Base-by-base conservation (phyloP, 768 basidiomycete species). In the Panaeolus papilionaceus region DNA sequence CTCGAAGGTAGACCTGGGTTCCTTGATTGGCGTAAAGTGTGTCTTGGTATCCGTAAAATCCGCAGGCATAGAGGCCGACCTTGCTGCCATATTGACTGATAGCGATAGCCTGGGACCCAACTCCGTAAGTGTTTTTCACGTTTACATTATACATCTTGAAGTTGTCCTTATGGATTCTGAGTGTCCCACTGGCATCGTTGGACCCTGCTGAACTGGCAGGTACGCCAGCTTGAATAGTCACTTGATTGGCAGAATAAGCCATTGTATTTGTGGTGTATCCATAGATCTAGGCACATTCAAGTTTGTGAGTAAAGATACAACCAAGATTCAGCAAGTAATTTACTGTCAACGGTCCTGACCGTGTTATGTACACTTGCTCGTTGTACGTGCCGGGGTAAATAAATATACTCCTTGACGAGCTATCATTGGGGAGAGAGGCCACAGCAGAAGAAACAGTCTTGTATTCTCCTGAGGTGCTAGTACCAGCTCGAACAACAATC, bases 81-180 rank as follows among this genome's bases (percentile, higher is more conserved):
- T 79, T 77, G 49, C 74, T 82, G 14, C 85, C 85, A 61, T 85
- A 85, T 63, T 85, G 82, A 71, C 83, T 84, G 67, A 86, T 71
- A 1, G 85, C 85, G 54, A 85, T 82, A 0, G 85, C 86, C 70
- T 86, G 85, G 2, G 77, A 75, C 0, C 83, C 84, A 4, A 71
- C 66, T 0, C 84, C 85, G 66, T 78, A 82, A 0, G 81, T 83
- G 66, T 86, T 86, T 67, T 79, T 80, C n/a, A 86, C 80, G 61
- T 86, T 80, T 45, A 85, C 78, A 61, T 86, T 86, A 71, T 86
- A 86, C 77, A 86, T 75, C 61, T 74, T 78, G 73, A 85, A 84
- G 67, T 83, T 72, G 62, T 85, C 72, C 67, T 83, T 83, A 76
- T 85, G 83, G 62, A 85, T 75, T 16, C 84, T 82, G 12, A 86